These are phyloP conservation scores for Eleusine indica DNA, from an alignment of 176 grass and related monocot species.

Conservation along the genomic window DNA sequence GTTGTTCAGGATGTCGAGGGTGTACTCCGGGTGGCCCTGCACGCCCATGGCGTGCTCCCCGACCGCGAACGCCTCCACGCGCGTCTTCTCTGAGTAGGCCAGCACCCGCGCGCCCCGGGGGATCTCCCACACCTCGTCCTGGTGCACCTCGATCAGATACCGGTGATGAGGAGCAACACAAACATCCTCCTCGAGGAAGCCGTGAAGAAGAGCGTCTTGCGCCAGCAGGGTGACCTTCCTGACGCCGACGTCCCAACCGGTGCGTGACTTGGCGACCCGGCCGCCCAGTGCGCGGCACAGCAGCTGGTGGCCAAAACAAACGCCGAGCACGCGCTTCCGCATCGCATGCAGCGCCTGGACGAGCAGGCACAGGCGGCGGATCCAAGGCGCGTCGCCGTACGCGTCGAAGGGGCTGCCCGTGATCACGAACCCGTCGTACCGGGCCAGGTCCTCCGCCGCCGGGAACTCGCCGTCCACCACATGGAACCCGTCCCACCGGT, in stretches of 20 bases:
- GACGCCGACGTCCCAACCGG: constrained; percentile 68
- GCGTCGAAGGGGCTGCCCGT: constrained; percentile 64
- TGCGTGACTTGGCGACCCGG: constrained; percentile 7
- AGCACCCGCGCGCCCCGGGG: constrained; percentile 58
- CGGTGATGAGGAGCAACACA: not conserved
- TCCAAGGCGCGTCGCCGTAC: constrained; percentile 59
- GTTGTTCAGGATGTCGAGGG: constrained; percentile 56
- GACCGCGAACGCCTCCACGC: constrained; percentile 62
- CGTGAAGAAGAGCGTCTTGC: too few relatives aligned
- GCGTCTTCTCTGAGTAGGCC: constrained; percentile 65
- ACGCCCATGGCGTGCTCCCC: constrained; percentile 59
- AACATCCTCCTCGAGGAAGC: not conserved
- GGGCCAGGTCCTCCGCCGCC: constrained; percentile 23
- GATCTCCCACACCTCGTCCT: constrained; percentile 73
- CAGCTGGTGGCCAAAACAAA: constrained; percentile 74
- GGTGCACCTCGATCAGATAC: constrained; percentile 65
- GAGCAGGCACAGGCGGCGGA: constrained; percentile 55
- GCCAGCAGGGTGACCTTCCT: constrained; percentile 34
- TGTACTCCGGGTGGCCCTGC: constrained; percentile 83
- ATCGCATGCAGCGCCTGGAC: constrained; percentile 49
- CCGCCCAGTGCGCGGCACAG: constrained; percentile 64
- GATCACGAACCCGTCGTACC: constrained; percentile 66
- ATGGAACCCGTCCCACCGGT: constrained; percentile 49
- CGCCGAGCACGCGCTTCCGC: constrained; percentile 60
- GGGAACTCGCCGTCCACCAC: constrained; percentile 67